Percentiles rank a stretch among this genome's conserved stretches.
Conservation (phyloP, 2,329 filamentous ascomycete species). For the Fusarium multiceps region DNA sequence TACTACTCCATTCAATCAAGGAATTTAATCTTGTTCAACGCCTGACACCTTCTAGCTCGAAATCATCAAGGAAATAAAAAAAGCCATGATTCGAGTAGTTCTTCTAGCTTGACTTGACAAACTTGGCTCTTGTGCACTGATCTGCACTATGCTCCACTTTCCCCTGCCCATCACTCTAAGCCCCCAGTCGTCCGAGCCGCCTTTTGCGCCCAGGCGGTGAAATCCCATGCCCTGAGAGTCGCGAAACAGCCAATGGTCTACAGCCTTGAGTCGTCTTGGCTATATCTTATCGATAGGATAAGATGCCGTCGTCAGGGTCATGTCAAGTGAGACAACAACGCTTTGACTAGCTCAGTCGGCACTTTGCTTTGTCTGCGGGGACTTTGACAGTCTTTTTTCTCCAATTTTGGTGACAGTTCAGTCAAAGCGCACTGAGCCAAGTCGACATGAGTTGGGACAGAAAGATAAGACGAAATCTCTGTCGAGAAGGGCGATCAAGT, state of each 20-base stretch:
- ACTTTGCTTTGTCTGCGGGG: not conserved
- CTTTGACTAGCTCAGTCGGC: not conserved
- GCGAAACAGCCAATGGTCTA: not conserved
- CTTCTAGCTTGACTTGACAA: not conserved
- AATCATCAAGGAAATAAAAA: not conserved
- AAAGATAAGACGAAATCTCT: not conserved
- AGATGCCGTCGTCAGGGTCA: not conserved
- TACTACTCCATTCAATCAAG: not conserved
- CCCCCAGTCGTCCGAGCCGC: not conserved
- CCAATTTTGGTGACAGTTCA: not conserved
- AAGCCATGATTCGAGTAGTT: not conserved
- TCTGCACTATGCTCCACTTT: not conserved
- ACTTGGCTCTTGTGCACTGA: not conserved
- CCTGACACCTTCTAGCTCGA: not conserved
- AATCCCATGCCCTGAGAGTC: not conserved
- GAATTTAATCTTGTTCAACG: not conserved
- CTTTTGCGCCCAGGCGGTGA: conserved; percentile 18
- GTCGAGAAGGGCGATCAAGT: not conserved
- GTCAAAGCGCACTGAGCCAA: not conserved
- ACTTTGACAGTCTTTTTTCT: not conserved
- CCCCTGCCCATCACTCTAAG: conserved; percentile 8
- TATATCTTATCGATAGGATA: not conserved
- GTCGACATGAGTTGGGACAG: not conserved
- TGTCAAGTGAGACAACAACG: not conserved
- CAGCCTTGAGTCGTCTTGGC: not conserved